Conservation (phyloP, 129 eudicot species). For the Pseudognaphalium luteoalbum region DNA sequence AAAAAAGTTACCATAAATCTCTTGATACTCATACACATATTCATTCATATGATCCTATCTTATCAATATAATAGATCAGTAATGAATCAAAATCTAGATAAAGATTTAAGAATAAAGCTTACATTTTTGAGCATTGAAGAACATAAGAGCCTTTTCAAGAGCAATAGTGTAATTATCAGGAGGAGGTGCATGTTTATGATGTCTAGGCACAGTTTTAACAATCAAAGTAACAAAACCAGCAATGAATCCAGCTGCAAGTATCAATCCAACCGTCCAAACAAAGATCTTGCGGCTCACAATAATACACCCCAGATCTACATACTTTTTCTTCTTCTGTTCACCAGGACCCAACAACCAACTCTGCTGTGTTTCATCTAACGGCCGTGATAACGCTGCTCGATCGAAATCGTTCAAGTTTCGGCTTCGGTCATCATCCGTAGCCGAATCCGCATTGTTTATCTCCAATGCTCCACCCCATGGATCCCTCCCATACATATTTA, state of each 20-base stretch:
- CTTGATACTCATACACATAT: background rate
- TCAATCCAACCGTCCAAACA: constrained; percentile 62
- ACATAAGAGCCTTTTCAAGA: constrained; percentile 69
- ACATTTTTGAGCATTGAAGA: constrained; percentile 69
- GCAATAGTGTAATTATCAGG: constrained; percentile 83
- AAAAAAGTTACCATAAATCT: background rate
- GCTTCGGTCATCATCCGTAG: constrained; percentile 77
- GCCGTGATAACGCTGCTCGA: constrained; percentile 69
- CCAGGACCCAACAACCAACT: constrained; percentile 80
- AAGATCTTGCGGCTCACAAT: constrained; percentile 75
- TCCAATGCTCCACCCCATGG: constrained; percentile 88
- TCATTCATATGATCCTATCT: background rate
- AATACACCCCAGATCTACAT: constrained; percentile 73
- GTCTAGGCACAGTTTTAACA: constrained; percentile 63
- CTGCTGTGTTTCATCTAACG: constrained; percentile 77
- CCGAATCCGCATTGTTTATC: constrained; percentile 65
- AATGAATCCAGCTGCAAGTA: constrained; percentile 63
- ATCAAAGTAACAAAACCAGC: constrained; percentile 60
- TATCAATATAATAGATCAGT: background rate
- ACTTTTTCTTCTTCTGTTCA: constrained; percentile 83
- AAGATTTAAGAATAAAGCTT: background rate
- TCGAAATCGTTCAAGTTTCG: constrained; percentile 68
- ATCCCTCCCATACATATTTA: constrained; percentile 63
- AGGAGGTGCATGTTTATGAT: constrained; percentile 53
- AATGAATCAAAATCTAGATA: background rate